Evolutionary conservation across 257 asterid species (phyloP).

Genomic region (Solanum chilense): DNA sequence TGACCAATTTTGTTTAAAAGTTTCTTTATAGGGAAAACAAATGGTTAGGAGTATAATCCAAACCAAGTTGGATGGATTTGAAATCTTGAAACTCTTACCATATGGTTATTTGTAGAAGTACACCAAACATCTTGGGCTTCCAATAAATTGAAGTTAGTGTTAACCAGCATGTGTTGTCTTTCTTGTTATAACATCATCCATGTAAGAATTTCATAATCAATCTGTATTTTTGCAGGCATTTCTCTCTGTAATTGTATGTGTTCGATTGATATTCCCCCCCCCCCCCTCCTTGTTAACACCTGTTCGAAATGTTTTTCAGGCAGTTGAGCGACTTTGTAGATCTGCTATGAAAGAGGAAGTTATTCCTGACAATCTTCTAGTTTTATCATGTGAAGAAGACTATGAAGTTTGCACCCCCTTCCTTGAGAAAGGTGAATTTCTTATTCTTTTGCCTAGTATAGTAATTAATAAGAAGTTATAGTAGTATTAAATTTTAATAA

Average conservation of each 20-base stretch:
- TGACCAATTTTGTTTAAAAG: background rate
- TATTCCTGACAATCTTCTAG: slow-evolving; percentile 56
- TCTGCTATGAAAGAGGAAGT: slow-evolving; percentile 41
- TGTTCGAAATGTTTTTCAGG: slow-evolving; percentile 31
- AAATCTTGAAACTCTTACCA: background rate
- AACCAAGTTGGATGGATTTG: background rate
- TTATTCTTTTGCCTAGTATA: background rate
- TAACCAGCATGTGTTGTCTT: background rate
- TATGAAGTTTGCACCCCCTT: slow-evolving; percentile 67
- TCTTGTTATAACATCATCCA: background rate
- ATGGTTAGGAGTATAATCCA: background rate
- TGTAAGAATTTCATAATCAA: background rate
- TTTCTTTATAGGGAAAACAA: background rate
- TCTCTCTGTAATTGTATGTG: background rate
- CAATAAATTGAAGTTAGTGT: background rate
- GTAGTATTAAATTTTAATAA: background rate
- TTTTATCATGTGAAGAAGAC: slow-evolving; percentile 94
- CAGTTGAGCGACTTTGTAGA: slow-evolving; percentile 85
- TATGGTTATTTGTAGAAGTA: background rate
- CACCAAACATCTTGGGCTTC: background rate
- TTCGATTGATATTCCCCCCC: background rate
- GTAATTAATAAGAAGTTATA: background rate
- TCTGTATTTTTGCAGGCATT: background rate
- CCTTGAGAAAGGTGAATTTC: slow-evolving; percentile 70
- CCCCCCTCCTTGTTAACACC: background rate